Conservation (phyloP, 2,329 filamentous ascomycete species). For the Penicillium digitatum region DNA sequence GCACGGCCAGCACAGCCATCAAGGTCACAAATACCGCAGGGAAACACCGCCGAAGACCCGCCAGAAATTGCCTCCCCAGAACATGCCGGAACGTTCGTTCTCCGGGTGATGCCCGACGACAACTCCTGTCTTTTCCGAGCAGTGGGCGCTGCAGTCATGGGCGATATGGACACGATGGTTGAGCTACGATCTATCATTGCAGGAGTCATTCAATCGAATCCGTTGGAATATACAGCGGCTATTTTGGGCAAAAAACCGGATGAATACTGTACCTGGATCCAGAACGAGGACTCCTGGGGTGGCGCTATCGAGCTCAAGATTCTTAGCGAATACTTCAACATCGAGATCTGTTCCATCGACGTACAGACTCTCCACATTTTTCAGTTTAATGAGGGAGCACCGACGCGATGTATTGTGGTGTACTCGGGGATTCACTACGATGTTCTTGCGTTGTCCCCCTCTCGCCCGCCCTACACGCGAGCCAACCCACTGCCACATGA, state of each 20-base stretch:
- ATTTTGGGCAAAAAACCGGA: slow-evolving; percentile 70
- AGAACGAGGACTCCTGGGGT: slow-evolving; percentile 78
- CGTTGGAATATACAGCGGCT: slow-evolving; percentile 68
- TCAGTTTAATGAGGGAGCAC: slow-evolving; percentile 71
- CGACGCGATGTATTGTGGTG: slow-evolving; percentile 70
- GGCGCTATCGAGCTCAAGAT: slow-evolving; percentile 87
- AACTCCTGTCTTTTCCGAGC: slow-evolving; percentile 93
- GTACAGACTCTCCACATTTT: slow-evolving; percentile 66
- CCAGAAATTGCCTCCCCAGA: slow-evolving; percentile 58
- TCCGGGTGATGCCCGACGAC: slow-evolving; percentile 94
- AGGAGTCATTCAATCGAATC: slow-evolving; percentile 69
- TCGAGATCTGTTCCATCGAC: slow-evolving; percentile 82
- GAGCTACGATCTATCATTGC: slow-evolving; percentile 75
- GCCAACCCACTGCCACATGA: slow-evolving; percentile 64
- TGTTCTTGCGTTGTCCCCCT: slow-evolving; percentile 71
- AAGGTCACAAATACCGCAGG: slow-evolving; percentile 43
- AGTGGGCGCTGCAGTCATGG: slow-evolving; percentile 73
- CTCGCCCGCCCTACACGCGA: slow-evolving; percentile 53
- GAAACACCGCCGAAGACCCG: slow-evolving; percentile 52
- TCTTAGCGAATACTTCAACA: slow-evolving; percentile 74
- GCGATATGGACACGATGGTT: slow-evolving; percentile 62
- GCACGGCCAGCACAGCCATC: slow-evolving; percentile 22
- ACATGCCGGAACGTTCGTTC: slow-evolving; percentile 58
- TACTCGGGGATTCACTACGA: slow-evolving; percentile 96
- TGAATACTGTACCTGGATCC: slow-evolving; percentile 78